Evolutionary conservation across 306 rosid genomes (phyloP), one percentile per base, ranked within the genome.

Genomic region (Cicer cuneatum): DNA sequence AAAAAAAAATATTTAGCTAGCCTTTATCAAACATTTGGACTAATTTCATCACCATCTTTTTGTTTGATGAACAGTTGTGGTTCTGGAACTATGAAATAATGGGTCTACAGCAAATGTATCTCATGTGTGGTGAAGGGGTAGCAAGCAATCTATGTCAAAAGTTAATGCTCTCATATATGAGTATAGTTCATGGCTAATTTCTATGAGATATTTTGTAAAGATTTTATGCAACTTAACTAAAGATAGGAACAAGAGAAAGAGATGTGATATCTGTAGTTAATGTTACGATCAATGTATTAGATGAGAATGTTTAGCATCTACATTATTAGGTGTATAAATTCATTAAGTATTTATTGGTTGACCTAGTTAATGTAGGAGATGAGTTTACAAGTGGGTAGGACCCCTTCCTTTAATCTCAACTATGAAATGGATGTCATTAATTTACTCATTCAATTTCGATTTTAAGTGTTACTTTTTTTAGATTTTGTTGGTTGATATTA

Each of bases 31-130:
- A 45, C 14, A 2, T 62, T 53, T 47, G 56, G 73, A 74, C 80
- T 74, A 66, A 89, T 16, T 35, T 19, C 42, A 47, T 49, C 37
- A 39, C 19, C 54, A 60, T 63, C 4, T 40, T 52, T 54, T 63
- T 61, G 15, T 73, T 37, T 54, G 13, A 59, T 77, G 57, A 18
- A 69, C 93, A 94, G 99, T 90, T 87, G 97, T 92, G 88, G 99
- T 94, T 82, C 87, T 94, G 58, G 99, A 94, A 80, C 88, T 94
- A 41, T 93, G 88, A 93, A 80, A 69, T 66, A 57, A 60, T 57
- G 75, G n/a, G 61, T 15, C 40, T 5, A 40, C 15, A 51, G 68
- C 64, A 42, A 79, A 78, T 39, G 24, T 62, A 64, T 60, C 66
- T 2, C 21, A 66, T 16, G 29, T 33, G 74, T 71, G 78, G 81